Base-by-base conservation (phyloP, 1,284 basidiomycete genomes). In the Pseudomicrostroma phylloplanum region DNA sequence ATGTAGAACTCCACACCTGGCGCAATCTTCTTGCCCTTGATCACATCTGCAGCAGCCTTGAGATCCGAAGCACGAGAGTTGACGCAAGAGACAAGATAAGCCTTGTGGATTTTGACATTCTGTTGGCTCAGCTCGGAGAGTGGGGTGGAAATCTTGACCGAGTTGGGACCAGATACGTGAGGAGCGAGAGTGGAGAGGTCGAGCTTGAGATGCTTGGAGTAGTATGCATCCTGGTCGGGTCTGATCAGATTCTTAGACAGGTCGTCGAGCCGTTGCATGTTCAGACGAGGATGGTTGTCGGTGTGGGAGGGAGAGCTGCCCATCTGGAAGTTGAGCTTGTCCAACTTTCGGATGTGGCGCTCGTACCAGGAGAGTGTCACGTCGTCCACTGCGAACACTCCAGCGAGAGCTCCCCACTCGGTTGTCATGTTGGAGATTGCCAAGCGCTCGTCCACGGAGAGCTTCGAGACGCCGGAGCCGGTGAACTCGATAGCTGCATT, bases 401-500 rank as follows among this genome's bases (percentile, higher is more conserved):
- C 94, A 7, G 87, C 92, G 0, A 99, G 86, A 1, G 94, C 94
- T 57, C 94, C 94, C 94, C 94, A 99, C 80, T 99, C 94, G 17
- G 96, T 98, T 2, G 94, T 97, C 94, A 98, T 98, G 69, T 80
- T 80, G 59, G 68, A 63, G 59, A 98, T 97, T 0, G 94, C 94
- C 58, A 99, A 83, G 41, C 94, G 86, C 76, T 98, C 92, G 77
- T 99, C 94, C 53, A 99, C 85, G 0, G 86, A 82, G 51, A 99
- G 83, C 40, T 86, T 84, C 25, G 84, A 76, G n/a, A 97, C 84
- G 21, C 94, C 96, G 41, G 89, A 87, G n/a, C 94, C 94, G 1
- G 88, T 88, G 80, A 99, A 99, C 80, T 99, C 96, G 79, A 99
- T 89, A 1, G 94, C 94, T n/a, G 89, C 89, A 75, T 99, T 99